Conservation (phyloP, 73 alveolate species). For the Paramecium sexaurelia region DNA sequence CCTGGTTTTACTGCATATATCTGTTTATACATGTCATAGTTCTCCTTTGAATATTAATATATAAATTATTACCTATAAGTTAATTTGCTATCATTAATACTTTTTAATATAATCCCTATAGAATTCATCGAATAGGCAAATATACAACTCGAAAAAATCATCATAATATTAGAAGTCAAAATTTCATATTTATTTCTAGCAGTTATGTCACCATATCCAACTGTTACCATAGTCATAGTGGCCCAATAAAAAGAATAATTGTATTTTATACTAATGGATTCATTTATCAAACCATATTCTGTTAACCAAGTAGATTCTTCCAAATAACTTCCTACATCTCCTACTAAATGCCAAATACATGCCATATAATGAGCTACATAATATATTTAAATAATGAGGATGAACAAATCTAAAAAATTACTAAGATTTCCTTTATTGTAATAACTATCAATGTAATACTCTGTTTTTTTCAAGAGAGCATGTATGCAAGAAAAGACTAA, state of each 20-base stretch:
- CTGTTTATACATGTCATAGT: background rate
- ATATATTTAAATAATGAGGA: background rate
- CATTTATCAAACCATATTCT: background rate
- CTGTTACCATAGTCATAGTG: slow-evolving; percentile 39
- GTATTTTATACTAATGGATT: background rate
- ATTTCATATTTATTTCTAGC: slow-evolving; percentile 14
- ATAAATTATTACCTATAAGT: background rate
- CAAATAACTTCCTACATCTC: background rate
- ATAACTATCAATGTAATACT: slow-evolving; percentile 6
- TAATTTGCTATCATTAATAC: background rate
- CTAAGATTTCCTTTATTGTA: slow-evolving; percentile 14
- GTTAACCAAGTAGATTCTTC: background rate
- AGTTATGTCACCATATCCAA: slow-evolving; percentile 47
- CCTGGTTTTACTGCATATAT: slow-evolving; percentile 46
- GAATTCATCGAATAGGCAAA: slow-evolving; percentile 53
- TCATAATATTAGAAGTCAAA: background rate
- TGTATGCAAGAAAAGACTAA: background rate
- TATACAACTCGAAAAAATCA: slow-evolving; percentile 1
- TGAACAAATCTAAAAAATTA: background rate
- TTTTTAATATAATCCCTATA: slow-evolving; percentile 21
- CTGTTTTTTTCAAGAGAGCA: background rate
- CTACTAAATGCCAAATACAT: slow-evolving; percentile 47
- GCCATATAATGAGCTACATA: slow-evolving; percentile 53
- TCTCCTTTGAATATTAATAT: background rate
- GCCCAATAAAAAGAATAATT: slow-evolving; percentile 57